Conservation (phyloP, 495 filamentous ascomycete genomes). For the Geoglossum glabrum region DNA sequence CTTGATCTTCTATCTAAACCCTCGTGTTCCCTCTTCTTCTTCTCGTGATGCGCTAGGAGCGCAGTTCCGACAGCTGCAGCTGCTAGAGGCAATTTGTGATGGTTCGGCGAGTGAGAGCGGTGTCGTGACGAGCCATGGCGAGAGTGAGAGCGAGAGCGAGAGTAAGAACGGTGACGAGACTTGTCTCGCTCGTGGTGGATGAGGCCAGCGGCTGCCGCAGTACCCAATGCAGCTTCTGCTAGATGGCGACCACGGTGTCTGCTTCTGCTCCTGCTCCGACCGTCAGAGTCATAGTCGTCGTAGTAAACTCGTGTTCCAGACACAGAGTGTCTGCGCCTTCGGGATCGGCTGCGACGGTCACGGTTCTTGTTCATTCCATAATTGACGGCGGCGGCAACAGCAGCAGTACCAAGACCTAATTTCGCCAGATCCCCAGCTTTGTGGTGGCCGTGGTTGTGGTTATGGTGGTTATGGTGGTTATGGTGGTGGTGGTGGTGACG, state of each 20-base stretch:
- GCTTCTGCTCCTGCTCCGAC: constrained; percentile 20
- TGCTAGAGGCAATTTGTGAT: constrained; percentile 57
- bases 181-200: constrained; percentile 55
- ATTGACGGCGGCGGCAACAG: constrained; percentile 63
- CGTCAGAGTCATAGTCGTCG: constrained; percentile 12
- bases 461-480: constrained; percentile 5
- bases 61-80: constrained; percentile 60
- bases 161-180: constrained; percentile 30
- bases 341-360: constrained; percentile 43
- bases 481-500: not conserved
- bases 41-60: constrained; percentile 47
- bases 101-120: constrained; percentile 8
- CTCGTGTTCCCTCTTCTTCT: constrained; percentile 32
- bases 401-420: constrained; percentile 60
- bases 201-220: constrained; percentile 57
- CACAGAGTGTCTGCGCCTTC: constrained; percentile 36
- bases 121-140: not conserved
- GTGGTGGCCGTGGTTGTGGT: constrained; percentile 8
- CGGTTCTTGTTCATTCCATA: constrained; percentile 44
- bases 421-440: constrained; percentile 41
- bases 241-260: constrained; percentile 34
- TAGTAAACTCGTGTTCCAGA: constrained; percentile 11
- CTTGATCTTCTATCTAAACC: constrained; percentile 10
- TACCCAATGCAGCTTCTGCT: constrained; percentile 59
- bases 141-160: constrained; percentile 10